Evolutionary conservation across 495 filamentous ascomycete species (phyloP).

Genomic region (Pseudotulostoma volvatum): DNA sequence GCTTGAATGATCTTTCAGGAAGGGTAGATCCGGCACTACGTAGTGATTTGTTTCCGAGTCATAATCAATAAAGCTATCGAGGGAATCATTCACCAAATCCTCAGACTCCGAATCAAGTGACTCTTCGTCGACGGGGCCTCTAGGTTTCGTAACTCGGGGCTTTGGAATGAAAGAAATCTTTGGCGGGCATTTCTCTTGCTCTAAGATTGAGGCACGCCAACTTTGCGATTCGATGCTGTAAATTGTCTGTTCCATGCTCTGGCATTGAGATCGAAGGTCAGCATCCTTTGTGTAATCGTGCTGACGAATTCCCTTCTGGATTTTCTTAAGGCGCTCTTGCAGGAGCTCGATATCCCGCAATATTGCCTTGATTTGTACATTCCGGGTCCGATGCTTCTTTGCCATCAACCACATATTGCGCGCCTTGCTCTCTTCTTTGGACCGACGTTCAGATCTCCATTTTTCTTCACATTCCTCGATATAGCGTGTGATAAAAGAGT

Average conservation of each 20-base stretch:
- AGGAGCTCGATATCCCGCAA: constrained; percentile 17
- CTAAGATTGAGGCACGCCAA: constrained; percentile 40
- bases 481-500: constrained; percentile 33
- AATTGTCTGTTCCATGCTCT: constrained; percentile 45
- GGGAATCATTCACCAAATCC: constrained; percentile 23
- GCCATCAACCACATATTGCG: constrained; percentile 44
- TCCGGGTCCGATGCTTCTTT: constrained; percentile 16
- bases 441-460: constrained; percentile 42
- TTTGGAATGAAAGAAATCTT: constrained; percentile 20
- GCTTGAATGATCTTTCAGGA: background rate
- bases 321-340: constrained; percentile 31
- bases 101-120: constrained; percentile 16
- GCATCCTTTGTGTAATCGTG: constrained; percentile 31
- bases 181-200: constrained; percentile 31
- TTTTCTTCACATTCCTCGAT: constrained; percentile 33
- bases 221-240: constrained; percentile 34
- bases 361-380: constrained; percentile 12
- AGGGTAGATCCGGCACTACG: background rate
- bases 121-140: constrained; percentile 26
- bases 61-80: constrained; percentile 30
- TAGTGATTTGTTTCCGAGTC: constrained; percentile 3
- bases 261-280: constrained; percentile 34
- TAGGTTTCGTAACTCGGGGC: constrained; percentile 7
- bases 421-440: constrained; percentile 36
- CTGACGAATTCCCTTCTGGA: constrained; percentile 31